Evolutionary conservation across 2,329 filamentous ascomycete genomes (phyloP), one percentile per base, ranked within the genome.

Genomic region (Dothideomycetidae sp.): DNA sequence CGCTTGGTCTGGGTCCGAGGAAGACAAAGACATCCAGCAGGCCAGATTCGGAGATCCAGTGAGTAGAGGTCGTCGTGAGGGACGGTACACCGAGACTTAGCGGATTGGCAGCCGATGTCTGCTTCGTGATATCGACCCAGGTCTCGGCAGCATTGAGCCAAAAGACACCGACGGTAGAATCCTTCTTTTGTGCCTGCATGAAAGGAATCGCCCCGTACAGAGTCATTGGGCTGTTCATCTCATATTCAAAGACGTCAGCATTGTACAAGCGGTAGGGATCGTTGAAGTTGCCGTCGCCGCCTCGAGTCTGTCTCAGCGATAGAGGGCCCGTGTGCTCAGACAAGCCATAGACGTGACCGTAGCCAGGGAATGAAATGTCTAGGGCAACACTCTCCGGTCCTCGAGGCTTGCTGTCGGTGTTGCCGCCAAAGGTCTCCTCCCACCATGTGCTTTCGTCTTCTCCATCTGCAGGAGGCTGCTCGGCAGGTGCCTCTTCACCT

Each of bases 101-200:
- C 5, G 84, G 81, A 52, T 93, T 93, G 42, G 70, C 71, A 23
- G 71, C 67, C 36, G 72, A 69, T 53, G 79, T 84, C 35, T 70
- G 63, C 62, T 96, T 98, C 54, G 78, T 75, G 47, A 98, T 81
- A 57, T 98, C 90, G 37, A 98, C 71, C 90, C 90, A 98, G 1
- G 88, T 96, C 64, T 98, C 90, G 3, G 90, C 90, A 35, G 77
- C 84, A 55, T 94, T 98, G 39, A 98, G 71, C 90, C 90, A 98
- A 60, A 98, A 93, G 10, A 98, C 78, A 44, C 85, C 90, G 18
- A 96, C 88, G 1, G 84, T 90, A 0, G 88, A 96, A 52, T 79
- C 81, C 57, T 88, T 92, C 50, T 81, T 81, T 54, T 98, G 88
- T 12, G 90, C 90, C 59, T 96, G 90, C 84, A 98, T 93, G 54